Evolutionary conservation across 305 asterid genomes (phyloP), one percentile per base, ranked within the genome.

Genomic region (Rubia peregrina): DNA sequence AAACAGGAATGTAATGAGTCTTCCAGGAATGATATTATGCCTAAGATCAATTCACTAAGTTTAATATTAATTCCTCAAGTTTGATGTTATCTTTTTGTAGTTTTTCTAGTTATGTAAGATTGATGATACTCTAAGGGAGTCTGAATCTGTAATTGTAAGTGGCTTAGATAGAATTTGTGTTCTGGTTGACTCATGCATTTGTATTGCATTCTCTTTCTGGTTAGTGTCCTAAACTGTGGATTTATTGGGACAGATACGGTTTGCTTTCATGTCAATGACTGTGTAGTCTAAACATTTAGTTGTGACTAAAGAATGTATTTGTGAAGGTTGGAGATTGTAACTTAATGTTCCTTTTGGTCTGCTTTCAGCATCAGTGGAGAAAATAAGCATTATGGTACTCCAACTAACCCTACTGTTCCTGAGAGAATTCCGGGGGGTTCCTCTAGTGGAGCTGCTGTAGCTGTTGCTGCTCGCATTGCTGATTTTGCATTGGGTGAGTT

Each of bases 381-480:
- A 74, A 90, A 69, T 87, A 95, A 77, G 86, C 96, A 92, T 83
- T 87, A 85, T 65, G 99, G 80, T 41, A 70, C 94, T 62, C 99
- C 99, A 60, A 90, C 96, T 64, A 95, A 95, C 87, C 99, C 99
- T 16, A 83, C 89, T 59, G 83, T 87, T 75, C 86, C 88, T 71
- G 82, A 85, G 70, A 80, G 91, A 73, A 72, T 88, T 69, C 96
- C 99, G 3, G 99, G 99, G 79, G 99, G 99, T 76, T 90, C 95
- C 73, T 95, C 95, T 24, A 87, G 99, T 84, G 99, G 98, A 70
- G 92, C 99, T 82, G 91, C 99, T 73, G 98, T 90, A 19, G 89
- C 97, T 55, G 99, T 89, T 62, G 92, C 98, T 76, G 95, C 96
- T 72, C 84, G 87, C 61, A 84, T 92, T 77, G 96, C 84, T 69